A percentile compares a stretch with the other conserved stretches of the same genome.
Evolutionary conservation across 1,139 yeast genomes (phyloP).

Genomic region (Arxiozyma bovina): DNA sequence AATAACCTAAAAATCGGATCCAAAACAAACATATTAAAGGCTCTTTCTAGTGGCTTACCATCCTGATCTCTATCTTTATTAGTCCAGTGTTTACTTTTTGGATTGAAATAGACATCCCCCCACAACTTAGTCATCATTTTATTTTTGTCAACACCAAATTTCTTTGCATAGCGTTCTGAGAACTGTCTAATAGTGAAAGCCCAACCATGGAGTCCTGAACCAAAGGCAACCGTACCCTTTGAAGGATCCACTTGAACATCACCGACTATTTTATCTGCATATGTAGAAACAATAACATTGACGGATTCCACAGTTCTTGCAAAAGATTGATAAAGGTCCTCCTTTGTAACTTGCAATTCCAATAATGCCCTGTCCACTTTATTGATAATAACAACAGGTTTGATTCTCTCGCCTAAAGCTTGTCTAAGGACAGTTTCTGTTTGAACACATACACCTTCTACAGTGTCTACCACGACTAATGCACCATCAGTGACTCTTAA

Average conservation of each 20-base stretch:
- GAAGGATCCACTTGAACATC: constrained; percentile 99
- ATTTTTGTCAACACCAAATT: constrained; percentile 95
- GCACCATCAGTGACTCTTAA: constrained; percentile 99
- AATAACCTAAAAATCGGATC: constrained; percentile 98
- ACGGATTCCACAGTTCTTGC: constrained; percentile 98
- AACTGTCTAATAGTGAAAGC: constrained; percentile 99
- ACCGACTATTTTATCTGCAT: constrained; percentile 83
- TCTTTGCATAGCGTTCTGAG: constrained; percentile 96
- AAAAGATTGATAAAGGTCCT: constrained; percentile 97
- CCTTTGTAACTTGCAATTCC: constrained; percentile 98
- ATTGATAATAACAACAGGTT: constrained; percentile 97
- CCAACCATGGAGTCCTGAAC: constrained; percentile 99
- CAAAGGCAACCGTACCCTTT: constrained; percentile 98
- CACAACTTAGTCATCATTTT: constrained; percentile 99
- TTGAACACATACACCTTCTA: constrained; percentile 99
- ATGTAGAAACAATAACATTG: constrained; percentile 95
- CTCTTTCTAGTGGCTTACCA: constrained; percentile 95
- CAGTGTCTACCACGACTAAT: constrained; percentile 96
- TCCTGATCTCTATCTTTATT: constrained; percentile 92
- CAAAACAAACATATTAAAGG: constrained; percentile 97
- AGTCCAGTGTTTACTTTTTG: constrained; percentile 99
- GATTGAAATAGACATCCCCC: constrained; percentile 99
- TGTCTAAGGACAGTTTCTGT: constrained; percentile 99
- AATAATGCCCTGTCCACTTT: constrained; percentile 99
- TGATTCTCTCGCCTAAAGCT: constrained; percentile 98